These are phyloP conservation scores for Dryas integrifolia DNA, from an alignment of 331 rosid species.

Conservation along the genomic window DNA sequence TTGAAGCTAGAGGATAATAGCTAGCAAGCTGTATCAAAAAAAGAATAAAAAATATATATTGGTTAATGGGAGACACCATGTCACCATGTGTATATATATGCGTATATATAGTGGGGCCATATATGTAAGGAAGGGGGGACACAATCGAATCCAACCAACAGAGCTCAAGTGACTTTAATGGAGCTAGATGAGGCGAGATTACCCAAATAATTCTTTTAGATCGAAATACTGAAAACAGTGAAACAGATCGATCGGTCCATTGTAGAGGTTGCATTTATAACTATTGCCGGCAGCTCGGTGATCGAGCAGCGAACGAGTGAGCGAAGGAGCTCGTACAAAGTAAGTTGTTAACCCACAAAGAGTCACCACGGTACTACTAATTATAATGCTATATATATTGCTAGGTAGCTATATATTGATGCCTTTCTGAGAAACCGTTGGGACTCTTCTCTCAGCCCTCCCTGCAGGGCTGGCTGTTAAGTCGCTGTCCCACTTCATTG, in stretches of 20 bases:
- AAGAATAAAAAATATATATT: background rate
- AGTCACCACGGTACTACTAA: too few relatives aligned
- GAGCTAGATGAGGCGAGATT: slow-evolving; percentile 8
- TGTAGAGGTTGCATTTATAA: slow-evolving; percentile 9
- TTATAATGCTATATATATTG: too few relatives aligned
- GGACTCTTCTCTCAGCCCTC: too few relatives aligned
- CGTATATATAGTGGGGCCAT: slow-evolving; percentile 45
- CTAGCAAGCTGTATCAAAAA: slow-evolving; percentile 1
- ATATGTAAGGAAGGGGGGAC: slow-evolving; percentile 48
- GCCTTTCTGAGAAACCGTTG: too few relatives aligned
- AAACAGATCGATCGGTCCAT: too few relatives aligned
- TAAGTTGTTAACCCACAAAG: too few relatives aligned
- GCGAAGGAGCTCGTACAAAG: too few relatives aligned
- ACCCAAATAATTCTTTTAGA: slow-evolving; percentile 47
- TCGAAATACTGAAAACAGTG: slow-evolving; percentile 21
- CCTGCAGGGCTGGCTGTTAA: too few relatives aligned
- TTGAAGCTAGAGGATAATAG: slow-evolving; percentile 9
- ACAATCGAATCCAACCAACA: slow-evolving; percentile 30
- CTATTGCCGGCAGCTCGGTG: background rate
- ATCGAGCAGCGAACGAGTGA: background rate
- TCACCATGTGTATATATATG: background rate
- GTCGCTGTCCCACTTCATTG: too few relatives aligned
- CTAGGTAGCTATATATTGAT: too few relatives aligned
- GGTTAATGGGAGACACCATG: slow-evolving; percentile 20
- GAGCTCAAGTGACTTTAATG: slow-evolving; percentile 23